Evolutionary conservation across 2,329 filamentous ascomycete species (phyloP).

Genomic region (Gaeumannomyces tritici): DNA sequence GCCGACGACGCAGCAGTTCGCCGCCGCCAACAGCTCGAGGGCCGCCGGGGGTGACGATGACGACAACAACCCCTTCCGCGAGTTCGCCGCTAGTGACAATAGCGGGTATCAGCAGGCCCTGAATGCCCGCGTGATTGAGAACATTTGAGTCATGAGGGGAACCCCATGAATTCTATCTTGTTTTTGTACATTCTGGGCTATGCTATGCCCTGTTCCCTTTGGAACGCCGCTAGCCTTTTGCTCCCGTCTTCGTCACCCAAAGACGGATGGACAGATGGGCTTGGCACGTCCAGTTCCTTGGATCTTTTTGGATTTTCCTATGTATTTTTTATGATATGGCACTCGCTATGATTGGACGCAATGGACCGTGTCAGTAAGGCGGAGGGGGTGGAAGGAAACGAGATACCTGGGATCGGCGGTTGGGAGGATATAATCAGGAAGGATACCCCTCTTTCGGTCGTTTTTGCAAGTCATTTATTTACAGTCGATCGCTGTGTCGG

Average conservation of each 20-base stretch:
- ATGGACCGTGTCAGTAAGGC: not conserved
- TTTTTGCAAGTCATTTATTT: too few relatives aligned
- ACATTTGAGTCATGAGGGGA: slow-evolving; percentile 50
- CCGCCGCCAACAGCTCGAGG: slow-evolving; percentile 27
- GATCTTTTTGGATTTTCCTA: not conserved
- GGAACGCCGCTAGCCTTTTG: too few relatives aligned
- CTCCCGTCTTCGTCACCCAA: too few relatives aligned
- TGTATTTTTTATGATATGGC: not conserved
- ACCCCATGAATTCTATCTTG: too few relatives aligned
- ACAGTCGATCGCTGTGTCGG: not conserved
- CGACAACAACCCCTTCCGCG: slow-evolving; percentile 26
- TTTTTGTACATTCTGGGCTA: not conserved
- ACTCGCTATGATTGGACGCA: not conserved
- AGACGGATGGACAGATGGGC: too few relatives aligned
- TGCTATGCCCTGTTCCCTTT: too few relatives aligned
- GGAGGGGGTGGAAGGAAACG: not conserved
- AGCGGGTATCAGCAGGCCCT: slow-evolving; percentile 68
- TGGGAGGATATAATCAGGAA: not conserved
- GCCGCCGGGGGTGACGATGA: slow-evolving; percentile 14
- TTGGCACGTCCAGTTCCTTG: not conserved
- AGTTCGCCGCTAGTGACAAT: slow-evolving; percentile 41
- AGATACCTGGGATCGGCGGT: not conserved
- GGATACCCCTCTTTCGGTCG: not conserved
- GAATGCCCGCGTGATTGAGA: slow-evolving; percentile 74
- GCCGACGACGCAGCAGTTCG: slow-evolving; percentile 27